A percentile compares a stretch with the other conserved stretches of the same genome.
These are phyloP conservation scores for Sporothrix schenckii DNA, from an alignment of 2,329 filamentous ascomycete genomes.

Conservation along the genomic window DNA sequence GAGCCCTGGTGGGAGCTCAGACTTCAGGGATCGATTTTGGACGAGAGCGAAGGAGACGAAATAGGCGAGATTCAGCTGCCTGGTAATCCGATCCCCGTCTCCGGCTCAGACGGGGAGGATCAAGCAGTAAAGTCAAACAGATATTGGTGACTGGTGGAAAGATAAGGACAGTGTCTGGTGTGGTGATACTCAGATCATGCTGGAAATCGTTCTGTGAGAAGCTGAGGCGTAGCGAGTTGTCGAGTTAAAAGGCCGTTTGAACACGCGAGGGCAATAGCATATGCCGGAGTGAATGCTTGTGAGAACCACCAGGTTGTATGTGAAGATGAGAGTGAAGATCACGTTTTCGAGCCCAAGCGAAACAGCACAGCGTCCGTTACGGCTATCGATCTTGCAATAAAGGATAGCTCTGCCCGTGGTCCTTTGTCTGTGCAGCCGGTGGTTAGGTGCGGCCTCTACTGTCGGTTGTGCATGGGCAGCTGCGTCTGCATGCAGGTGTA, in stretches of 20 bases:
- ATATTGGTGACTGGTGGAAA: too few species aligned
- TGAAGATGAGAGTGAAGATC: constrained; percentile 14
- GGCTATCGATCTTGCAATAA: background rate
- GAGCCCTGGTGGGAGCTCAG: background rate
- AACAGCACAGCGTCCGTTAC: background rate
- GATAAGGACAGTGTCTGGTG: background rate
- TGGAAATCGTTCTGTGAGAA: background rate
- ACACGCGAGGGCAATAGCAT: background rate
- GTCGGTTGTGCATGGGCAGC: constrained; percentile 19
- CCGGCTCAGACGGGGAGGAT: constrained; percentile 26
- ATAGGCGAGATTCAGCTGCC: background rate
- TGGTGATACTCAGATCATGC: constrained; percentile 6
- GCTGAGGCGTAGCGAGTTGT: background rate
- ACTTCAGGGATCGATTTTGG: background rate
- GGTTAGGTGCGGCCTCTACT: background rate
- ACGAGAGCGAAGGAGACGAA: background rate
- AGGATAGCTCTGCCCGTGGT: constrained; percentile 1
- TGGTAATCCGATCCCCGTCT: constrained; percentile 16
- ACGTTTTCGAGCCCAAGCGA: constrained; percentile 1
- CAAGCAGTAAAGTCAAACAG: background rate
- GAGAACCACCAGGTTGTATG: background rate
- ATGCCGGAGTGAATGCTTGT: background rate
- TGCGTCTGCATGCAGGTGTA: constrained; percentile 11
- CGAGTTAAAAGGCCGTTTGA: background rate
- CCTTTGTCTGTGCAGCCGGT: background rate